phyloP scores from a whole-genome alignment of 768 basidiomycete species.

The Tephrocybe sp. region DNA sequence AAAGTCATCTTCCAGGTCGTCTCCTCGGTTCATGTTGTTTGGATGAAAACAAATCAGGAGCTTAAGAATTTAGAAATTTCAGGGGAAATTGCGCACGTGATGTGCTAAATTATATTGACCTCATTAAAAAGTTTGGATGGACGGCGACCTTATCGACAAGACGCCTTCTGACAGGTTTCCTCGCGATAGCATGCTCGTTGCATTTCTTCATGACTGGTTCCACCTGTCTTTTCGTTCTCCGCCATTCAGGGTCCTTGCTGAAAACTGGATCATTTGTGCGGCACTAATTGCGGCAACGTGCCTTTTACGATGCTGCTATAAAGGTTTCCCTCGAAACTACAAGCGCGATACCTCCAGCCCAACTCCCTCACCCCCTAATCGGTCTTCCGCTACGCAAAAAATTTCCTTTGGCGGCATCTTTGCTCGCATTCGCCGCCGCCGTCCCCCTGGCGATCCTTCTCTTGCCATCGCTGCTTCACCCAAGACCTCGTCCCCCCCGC shows the following conservation, averaged over 20 bases:
- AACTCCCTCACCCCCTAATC: background rate
- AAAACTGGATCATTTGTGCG: constrained; percentile 15
- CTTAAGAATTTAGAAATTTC: constrained; percentile 2
- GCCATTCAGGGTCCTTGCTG: constrained; percentile 8
- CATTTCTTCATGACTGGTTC: background rate
- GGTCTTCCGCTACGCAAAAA: background rate
- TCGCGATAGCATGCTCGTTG: constrained; percentile 11
- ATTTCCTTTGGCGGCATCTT: constrained; percentile 7
- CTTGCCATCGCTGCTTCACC: background rate
- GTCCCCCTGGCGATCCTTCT: constrained; percentile 3
- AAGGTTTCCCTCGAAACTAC: constrained; percentile 15
- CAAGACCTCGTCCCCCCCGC: background rate
- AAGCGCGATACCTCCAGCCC: constrained; percentile 6
- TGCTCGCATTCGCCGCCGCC: constrained; percentile 11
- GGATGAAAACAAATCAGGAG: constrained; percentile 9
- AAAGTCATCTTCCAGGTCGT: constrained; percentile 87
- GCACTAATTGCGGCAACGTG: constrained; percentile 25
- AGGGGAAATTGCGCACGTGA: constrained; percentile 17
- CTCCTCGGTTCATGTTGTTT: constrained; percentile 38
- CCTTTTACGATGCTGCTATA: constrained; percentile 27
- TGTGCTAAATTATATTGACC: constrained; percentile 3
- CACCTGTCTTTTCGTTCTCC: background rate
- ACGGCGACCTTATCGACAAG: background rate
- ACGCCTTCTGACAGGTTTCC: constrained; percentile 1
- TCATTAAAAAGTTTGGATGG: background rate